Evolutionary conservation across 2,329 filamentous ascomycete species (phyloP).

Genomic region (Aspergillus tanneri): DNA sequence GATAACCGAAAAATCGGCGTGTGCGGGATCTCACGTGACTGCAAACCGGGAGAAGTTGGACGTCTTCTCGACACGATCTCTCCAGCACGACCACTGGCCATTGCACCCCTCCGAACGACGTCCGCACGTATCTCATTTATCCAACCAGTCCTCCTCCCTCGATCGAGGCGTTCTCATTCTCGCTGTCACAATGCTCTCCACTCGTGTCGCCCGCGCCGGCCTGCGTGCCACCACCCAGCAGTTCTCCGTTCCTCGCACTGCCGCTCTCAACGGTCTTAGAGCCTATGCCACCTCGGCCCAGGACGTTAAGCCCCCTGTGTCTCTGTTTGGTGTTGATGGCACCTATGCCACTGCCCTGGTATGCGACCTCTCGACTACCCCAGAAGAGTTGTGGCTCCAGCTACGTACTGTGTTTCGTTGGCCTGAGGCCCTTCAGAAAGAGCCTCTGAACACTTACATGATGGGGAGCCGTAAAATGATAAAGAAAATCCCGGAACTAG

Average conservation of each 20-base stretch:
- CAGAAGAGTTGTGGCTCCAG: background rate
- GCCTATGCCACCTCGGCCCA: conserved; percentile 70
- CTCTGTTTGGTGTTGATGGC: conserved; percentile 93
- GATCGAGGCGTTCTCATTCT: conserved; percentile 24
- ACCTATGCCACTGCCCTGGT: conserved; percentile 99
- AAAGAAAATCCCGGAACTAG: too few relatives aligned
- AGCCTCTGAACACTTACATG: too few relatives aligned
- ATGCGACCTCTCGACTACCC: conserved; percentile 48
- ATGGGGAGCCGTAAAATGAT: too few relatives aligned
- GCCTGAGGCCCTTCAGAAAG: too few relatives aligned
- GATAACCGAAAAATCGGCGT: conserved; percentile 26
- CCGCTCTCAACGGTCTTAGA: conserved; percentile 55
- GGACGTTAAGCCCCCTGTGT: conserved; percentile 78
- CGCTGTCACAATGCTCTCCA: conserved; percentile 53
- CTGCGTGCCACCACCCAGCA: conserved; percentile 54
- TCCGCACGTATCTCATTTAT: conserved; percentile 27
- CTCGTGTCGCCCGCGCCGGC: conserved; percentile 56
- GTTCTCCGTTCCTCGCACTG: conserved; percentile 42
- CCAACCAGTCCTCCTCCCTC: conserved; percentile 12
- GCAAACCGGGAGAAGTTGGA: conserved; percentile 28
- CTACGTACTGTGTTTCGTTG: too few relatives aligned
- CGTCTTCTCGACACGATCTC: conserved; percentile 21
- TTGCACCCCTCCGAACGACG: conserved; percentile 25
- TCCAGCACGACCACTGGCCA: conserved; percentile 13
- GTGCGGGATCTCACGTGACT: conserved; percentile 30